Evolutionary conservation across 1,139 yeast species (phyloP).

Genomic region (Saccharomyces hybrid): DNA sequence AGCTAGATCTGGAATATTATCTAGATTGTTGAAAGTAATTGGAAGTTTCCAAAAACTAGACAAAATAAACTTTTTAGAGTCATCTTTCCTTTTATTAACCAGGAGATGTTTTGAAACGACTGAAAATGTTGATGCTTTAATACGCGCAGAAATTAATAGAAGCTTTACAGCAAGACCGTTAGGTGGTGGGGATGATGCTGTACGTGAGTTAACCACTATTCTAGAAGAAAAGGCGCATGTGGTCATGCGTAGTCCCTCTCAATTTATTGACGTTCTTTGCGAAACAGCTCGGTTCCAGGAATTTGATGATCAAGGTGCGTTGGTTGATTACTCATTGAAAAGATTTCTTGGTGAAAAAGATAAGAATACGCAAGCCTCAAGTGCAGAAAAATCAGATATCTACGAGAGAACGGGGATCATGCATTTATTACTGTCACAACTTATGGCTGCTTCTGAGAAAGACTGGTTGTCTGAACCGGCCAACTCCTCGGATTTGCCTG

Average conservation of each 20-base stretch:
- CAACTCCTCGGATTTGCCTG: slow-evolving; percentile 16
- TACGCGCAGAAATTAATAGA: slow-evolving; percentile 42
- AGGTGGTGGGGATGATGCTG: slow-evolving; percentile 26
- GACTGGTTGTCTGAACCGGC: slow-evolving; percentile 43
- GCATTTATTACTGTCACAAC: slow-evolving; percentile 51
- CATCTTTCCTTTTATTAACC: slow-evolving; percentile 41
- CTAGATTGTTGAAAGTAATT: slow-evolving; percentile 30
- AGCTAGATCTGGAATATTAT: slow-evolving; percentile 38
- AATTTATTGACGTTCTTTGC: slow-evolving; percentile 47
- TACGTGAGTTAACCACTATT: slow-evolving; percentile 44
- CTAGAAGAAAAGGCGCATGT: slow-evolving; percentile 50
- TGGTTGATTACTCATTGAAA: slow-evolving; percentile 22
- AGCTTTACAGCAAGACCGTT: slow-evolving; percentile 33
- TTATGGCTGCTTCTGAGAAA: slow-evolving; percentile 47
- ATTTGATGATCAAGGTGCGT: slow-evolving; percentile 37
- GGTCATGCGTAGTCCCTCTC: slow-evolving; percentile 50
- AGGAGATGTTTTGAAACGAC: slow-evolving; percentile 66
- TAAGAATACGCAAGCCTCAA: slow-evolving; percentile 33
- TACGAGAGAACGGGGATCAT: slow-evolving; percentile 49
- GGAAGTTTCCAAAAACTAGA: slow-evolving; percentile 29
- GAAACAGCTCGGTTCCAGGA: slow-evolving; percentile 43
- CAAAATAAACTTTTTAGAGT: slow-evolving; percentile 29
- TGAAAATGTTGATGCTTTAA: slow-evolving; percentile 41
- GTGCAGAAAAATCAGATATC: slow-evolving; percentile 8
- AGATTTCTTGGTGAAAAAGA: slow-evolving; percentile 32